Evolutionary conservation across 2,329 filamentous ascomycete genomes (phyloP), one percentile per base, ranked within the genome.

Genomic region (Myriosclerotinia scirpicola): DNA sequence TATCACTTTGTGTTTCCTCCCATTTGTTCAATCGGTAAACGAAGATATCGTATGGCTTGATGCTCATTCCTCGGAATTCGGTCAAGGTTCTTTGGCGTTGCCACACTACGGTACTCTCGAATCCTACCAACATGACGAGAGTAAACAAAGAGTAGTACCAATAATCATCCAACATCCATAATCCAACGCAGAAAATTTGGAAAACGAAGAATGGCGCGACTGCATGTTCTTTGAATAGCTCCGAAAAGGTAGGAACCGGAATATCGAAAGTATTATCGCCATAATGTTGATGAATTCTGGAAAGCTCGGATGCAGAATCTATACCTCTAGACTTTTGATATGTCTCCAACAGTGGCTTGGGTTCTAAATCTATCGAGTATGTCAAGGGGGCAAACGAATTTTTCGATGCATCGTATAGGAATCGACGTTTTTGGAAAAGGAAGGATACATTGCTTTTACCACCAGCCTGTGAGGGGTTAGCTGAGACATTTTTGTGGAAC

Each of bases 131-230:
- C 96, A 99, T 99, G 81, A 98, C 93, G 30, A 99, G 88, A 0
- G 96, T 99, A 80, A 99, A 99, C 26, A 99, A 86, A 69, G 95
- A 98, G 81, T 99, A 99, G 83, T 99, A 99, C 95, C 96, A 99
- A 81, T 98, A 99, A 80, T 99, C 96, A 76, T 99, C 95, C 76
- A 99, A 82, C 88, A 98, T 92, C 95, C 95, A 99, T 69, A 99
- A 82, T 20, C 95, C 96, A 67, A 99, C 95, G 74, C 96, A 99
- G 82, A 99, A 99, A 69, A 99, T 84, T 83, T 99, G 95, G 81
- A 99, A 99, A 70, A 99, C 93, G 80, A 99, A 99, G 83, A 99
- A 99, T 6, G 95, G 95, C 30, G 96, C 96, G 30, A 99, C 96
- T 34, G 96, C 94, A 78, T 99, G 96, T 79, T 99, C 95, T 79